Percentiles rank a stretch among this genome's conserved stretches.
phyloP scores from a whole-genome alignment of 192 early-diverging fungal genomes.

The Entrophospora sp. region DNA sequence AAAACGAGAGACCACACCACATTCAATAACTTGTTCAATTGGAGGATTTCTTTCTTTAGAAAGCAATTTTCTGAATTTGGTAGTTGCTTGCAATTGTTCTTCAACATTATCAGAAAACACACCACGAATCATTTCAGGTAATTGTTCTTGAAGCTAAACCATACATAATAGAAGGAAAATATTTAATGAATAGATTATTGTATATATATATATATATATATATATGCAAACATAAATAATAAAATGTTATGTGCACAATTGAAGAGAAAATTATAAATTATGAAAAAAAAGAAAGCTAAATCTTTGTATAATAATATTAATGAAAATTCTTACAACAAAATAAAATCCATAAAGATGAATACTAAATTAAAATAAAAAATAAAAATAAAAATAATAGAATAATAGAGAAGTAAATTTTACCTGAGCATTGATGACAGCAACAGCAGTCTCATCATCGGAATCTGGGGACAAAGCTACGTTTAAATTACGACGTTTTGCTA shows the following conservation, averaged over 20 bases:
- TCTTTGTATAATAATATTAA: no score
- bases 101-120: conserved; percentile 36
- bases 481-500: conserved; percentile 42
- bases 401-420: conserved; percentile 25
- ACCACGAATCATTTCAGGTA: conserved; percentile 22
- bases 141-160: conserved; percentile 27
- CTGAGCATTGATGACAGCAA: conserved; percentile 43
- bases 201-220: conserved; percentile 8
- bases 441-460: conserved; percentile 71
- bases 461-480: conserved; percentile 41
- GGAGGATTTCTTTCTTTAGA: conserved; percentile 43
- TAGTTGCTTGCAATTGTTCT: conserved; percentile 33
- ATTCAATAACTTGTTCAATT: conserved; percentile 40
- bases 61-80: conserved; percentile 39
- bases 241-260: no score
- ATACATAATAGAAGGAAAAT: background rate
- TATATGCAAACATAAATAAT: conserved; percentile 1
- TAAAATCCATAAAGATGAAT: no score
- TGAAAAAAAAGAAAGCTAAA: no score
- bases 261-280: no score
- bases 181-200: background rate
- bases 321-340: no score
- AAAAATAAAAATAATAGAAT: conserved; percentile 12
- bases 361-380: background rate
- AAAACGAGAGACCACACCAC: conserved; percentile 40